Percentiles rank a stretch among this genome's conserved stretches.
Conservation (phyloP, 1,139 yeast genomes). For the Blastobotrys illinoisensis region DNA sequence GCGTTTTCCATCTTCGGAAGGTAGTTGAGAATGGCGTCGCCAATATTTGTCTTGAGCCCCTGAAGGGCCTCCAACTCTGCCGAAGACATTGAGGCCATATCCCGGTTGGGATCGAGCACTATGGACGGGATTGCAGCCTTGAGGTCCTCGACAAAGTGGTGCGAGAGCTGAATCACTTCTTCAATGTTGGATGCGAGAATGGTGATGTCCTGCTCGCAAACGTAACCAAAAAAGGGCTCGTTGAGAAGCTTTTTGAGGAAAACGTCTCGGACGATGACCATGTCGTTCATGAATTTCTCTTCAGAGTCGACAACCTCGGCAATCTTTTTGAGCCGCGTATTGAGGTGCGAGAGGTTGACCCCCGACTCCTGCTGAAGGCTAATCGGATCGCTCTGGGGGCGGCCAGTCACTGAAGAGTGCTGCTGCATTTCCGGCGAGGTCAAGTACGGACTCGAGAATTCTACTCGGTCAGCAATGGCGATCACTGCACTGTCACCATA, state of each 20-base stretch:
- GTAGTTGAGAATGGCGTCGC: slow-evolving; percentile 29
- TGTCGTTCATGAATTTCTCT: slow-evolving; percentile 32
- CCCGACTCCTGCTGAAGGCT: background rate
- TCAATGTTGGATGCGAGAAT: slow-evolving; percentile 31
- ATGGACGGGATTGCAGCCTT: slow-evolving; percentile 24
- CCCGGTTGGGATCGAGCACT: slow-evolving; percentile 16
- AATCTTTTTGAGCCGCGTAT: slow-evolving; percentile 28
- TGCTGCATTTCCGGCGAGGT: background rate
- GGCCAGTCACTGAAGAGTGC: background rate
- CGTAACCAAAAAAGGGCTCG: slow-evolving; percentile 25
- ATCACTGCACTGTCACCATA: background rate
- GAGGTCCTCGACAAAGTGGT: slow-evolving; percentile 26
- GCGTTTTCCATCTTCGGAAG: slow-evolving; percentile 31
- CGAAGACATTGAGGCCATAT: background rate
- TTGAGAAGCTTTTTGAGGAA: slow-evolving; percentile 24
- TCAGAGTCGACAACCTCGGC: slow-evolving; percentile 36
- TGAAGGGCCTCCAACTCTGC: slow-evolving; percentile 9
- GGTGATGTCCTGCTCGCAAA: slow-evolving; percentile 27
- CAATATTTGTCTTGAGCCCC: slow-evolving; percentile 31
- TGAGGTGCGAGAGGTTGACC: slow-evolving; percentile 4
- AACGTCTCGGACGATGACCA: slow-evolving; percentile 31
- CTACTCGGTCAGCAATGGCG: background rate
- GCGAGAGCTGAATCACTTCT: slow-evolving; percentile 27
- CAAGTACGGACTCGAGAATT: background rate
- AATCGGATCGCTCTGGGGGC: background rate